Conservation (phyloP, 2,329 filamentous ascomycete species). For the Alternaria novae-zelandiae region DNA sequence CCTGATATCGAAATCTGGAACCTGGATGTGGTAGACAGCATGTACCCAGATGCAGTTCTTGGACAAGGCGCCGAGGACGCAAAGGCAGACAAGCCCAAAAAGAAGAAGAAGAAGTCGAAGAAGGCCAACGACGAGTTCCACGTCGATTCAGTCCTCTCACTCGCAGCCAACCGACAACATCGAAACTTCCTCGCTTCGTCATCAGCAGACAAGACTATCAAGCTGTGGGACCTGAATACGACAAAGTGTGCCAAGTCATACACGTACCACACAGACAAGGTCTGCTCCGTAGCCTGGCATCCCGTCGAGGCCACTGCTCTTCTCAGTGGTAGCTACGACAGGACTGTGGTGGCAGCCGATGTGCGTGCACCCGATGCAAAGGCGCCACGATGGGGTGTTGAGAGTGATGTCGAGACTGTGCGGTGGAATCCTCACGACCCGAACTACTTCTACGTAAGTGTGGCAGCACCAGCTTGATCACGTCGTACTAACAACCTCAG, state of each 20-base stretch:
- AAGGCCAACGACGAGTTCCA: conserved; percentile 92
- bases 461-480: neutral
- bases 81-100: conserved; percentile 68
- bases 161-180: conserved; percentile 91
- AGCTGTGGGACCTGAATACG: conserved; percentile 96
- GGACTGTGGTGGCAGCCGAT: conserved; percentile 91
- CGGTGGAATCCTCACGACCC: conserved; percentile 91
- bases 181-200: conserved; percentile 92
- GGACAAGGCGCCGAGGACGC: conserved; percentile 67
- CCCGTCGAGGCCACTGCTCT: conserved; percentile 84
- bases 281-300: conserved; percentile 96
- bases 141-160: conserved; percentile 88
- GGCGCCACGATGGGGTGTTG: conserved; percentile 86
- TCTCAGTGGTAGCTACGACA: conserved; percentile 92
- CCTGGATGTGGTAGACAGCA: conserved; percentile 91
- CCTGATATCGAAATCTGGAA: conserved; percentile 99
- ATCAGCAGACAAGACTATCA: conserved; percentile 95
- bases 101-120: conserved; percentile 88
- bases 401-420: conserved; percentile 92
- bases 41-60: conserved; percentile 97
- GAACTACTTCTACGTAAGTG: conserved; percentile 85
- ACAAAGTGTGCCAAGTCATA: conserved; percentile 95
- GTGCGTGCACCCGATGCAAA: conserved; percentile 91
- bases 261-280: conserved; percentile 94
- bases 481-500: conserved; percentile 34